Evolutionary conservation across 257 asterid genomes (phyloP), one percentile per base, ranked within the genome.

Genomic region (Nicotiana benthamiana): DNA sequence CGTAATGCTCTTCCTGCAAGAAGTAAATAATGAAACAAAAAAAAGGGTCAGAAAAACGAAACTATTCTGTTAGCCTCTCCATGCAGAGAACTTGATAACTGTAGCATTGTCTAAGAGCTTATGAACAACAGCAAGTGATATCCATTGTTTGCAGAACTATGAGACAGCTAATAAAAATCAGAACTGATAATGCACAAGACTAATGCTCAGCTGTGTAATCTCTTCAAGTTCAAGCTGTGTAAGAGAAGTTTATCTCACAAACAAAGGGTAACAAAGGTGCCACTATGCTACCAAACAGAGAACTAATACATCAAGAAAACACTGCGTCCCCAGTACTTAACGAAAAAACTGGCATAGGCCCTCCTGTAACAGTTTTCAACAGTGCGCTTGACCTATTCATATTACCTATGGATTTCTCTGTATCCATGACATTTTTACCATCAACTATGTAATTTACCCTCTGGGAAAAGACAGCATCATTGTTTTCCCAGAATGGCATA

Each of bases 1-100:
- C 77, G 78, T 76, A 87, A 83, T 93, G 99, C 88, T 92, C 97
- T 89, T 95, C 99, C 99, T 93, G 91, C 80, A 85, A 85, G 15
- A 75, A 77, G 34, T 72, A 82, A 27, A 74, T 77, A 83, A 72
- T 36, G 79, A 54, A 67, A 57, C 83, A 36, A 40, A 62, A 79
- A 79, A 48, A 46, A n/a, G n/a, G 7, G 82, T 79, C 60, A 79
- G 62, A 43, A 40, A 57, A 30, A 34, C 18, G 46, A 18, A 32
- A 62, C 32, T 77, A 22, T 54, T 78, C 72, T 20, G 26, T 57
- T 20, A 60, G 70, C n/a, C 43, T 32, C 20, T 79, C 26, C 34
- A 59, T 46, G 75, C 74, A 63, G 28, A 62, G 36, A 75, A 28
- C 61, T 27, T 34, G 56, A 26, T n/a, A 78, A 63, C 52, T 62